Percentiles rank a stretch among this genome's conserved stretches.
Evolutionary conservation across 202 grass and related monocot species (phyloP).

Genomic region (Setaria italica): DNA sequence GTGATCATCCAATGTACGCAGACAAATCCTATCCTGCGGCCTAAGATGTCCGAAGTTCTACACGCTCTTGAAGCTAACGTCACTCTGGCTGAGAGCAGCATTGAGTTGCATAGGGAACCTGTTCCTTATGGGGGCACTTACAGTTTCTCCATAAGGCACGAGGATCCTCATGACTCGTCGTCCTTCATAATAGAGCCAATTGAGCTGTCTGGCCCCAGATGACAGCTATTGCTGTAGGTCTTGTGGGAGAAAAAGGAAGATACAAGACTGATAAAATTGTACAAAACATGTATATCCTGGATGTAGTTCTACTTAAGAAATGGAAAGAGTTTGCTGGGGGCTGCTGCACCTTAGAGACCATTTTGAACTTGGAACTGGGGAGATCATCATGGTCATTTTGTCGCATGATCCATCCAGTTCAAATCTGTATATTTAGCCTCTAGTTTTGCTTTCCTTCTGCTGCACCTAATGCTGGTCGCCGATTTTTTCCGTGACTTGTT

Average conservation of each 20-base stretch:
- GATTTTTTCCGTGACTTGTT: neutral
- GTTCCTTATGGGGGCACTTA: constrained; percentile 51
- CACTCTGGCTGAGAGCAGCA: constrained; percentile 52
- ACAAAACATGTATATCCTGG: constrained; percentile 56
- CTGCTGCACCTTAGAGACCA: neutral
- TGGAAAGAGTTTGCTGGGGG: neutral
- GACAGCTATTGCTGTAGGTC: constrained; percentile 35
- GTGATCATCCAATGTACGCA: constrained; percentile 84
- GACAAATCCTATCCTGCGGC: constrained; percentile 78
- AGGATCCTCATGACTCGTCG: constrained; percentile 83
- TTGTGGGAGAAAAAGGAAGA: neutral
- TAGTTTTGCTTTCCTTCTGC: neutral
- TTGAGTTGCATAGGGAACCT: constrained; percentile 61
- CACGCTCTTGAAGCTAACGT: constrained; percentile 75
- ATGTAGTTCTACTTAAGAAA: constrained; percentile 17
- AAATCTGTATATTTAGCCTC: neutral
- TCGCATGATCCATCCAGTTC: neutral
- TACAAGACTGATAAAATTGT: constrained; percentile 42
- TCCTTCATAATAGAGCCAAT: constrained; percentile 95
- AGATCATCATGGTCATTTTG: constrained; percentile 11
- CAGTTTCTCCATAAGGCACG: constrained; percentile 74
- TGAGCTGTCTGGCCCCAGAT: constrained; percentile 95
- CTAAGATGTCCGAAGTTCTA: constrained; percentile 93
- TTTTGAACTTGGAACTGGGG: neutral
- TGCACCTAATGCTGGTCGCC: no score